Conservation (phyloP, 202 grass and related monocot genomes). For the Panicum virgatum region DNA sequence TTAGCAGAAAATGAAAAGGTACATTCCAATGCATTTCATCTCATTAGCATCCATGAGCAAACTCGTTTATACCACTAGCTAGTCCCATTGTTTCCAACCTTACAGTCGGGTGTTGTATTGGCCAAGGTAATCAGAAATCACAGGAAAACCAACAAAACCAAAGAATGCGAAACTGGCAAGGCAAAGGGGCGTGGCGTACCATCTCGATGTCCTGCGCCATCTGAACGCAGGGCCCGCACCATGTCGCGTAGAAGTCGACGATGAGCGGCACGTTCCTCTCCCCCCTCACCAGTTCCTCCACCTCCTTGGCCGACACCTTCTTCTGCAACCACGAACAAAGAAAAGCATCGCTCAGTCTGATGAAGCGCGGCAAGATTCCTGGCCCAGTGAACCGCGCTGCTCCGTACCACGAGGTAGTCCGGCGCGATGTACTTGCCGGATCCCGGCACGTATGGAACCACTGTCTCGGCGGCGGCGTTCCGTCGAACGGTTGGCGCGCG, state of each 20-base stretch:
- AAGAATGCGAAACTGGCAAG: neutral
- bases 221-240: constrained; percentile 80
- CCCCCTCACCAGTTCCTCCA: constrained; percentile 66
- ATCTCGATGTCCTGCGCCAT: constrained; percentile 83
- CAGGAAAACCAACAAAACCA: neutral
- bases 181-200: constrained; percentile 33
- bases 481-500: constrained; percentile 40
- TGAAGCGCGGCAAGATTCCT: neutral
- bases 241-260: constrained; percentile 81
- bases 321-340: constrained; percentile 48
- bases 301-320: constrained; percentile 82
- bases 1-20: neutral
- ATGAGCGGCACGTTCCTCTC: constrained; percentile 72
- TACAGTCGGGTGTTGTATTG: neutral
- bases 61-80: neutral
- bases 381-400: neutral
- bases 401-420: constrained; percentile 54
- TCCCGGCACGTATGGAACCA: constrained; percentile 40
- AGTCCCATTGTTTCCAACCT: neutral
- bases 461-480: constrained; percentile 30
- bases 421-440: constrained; percentile 58
- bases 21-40: neutral
- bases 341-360: neutral
- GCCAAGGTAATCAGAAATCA: neutral
- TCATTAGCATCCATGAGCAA: neutral